Evolutionary conservation across 805 yeast species (phyloP).

Genomic region (Candida sphagnicola): DNA sequence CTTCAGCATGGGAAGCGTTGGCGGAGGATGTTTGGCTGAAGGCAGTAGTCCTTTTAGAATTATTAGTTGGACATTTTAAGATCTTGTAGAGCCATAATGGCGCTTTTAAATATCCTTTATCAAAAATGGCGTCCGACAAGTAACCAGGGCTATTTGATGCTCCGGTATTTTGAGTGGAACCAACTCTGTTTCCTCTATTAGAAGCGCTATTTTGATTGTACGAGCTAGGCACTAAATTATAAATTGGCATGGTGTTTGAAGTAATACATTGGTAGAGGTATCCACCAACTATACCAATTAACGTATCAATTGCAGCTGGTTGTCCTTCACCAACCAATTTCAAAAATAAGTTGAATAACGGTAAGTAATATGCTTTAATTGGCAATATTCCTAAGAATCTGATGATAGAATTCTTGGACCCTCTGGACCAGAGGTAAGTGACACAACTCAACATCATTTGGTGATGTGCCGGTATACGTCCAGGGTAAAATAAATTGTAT

Average conservation of each 20-base stretch:
- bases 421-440: constrained; percentile 60
- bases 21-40: constrained; percentile 11
- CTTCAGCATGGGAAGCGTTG: neutral
- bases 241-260: constrained; percentile 46
- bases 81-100: constrained; percentile 40
- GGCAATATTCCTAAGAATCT: constrained; percentile 52
- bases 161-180: constrained; percentile 14
- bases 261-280: constrained; percentile 62
- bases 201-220: neutral
- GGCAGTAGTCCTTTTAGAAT: constrained; percentile 25
- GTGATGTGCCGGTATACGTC: constrained; percentile 20
- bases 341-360: constrained; percentile 34
- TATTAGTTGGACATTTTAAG: constrained; percentile 25
- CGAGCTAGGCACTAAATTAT: constrained; percentile 31
- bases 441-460: constrained; percentile 49
- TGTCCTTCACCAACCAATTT: constrained; percentile 38
- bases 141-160: constrained; percentile 10
- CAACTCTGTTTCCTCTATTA: constrained; percentile 26
- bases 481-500: constrained; percentile 22
- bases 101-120: constrained; percentile 52
- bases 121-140: constrained; percentile 42
- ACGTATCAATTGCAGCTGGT: constrained; percentile 34
- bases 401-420: constrained; percentile 48
- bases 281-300: constrained; percentile 52
- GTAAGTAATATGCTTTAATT: constrained; percentile 52